Evolutionary conservation across 345 rosid genomes (phyloP), one percentile per base, ranked within the genome.

Genomic region (Noccaea caerulescens): DNA sequence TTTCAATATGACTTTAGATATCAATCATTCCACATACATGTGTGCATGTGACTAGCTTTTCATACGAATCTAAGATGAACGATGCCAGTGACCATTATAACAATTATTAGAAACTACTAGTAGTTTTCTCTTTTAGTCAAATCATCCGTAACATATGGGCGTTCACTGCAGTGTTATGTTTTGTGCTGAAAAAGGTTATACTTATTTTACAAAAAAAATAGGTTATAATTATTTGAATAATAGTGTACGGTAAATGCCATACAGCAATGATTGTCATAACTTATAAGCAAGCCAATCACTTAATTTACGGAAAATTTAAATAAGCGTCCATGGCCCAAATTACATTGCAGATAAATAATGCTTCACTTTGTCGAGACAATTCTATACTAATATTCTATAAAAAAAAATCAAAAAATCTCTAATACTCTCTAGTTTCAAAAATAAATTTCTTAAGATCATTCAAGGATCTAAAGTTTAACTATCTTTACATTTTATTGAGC

Each of bases 11-110:
- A 60, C 57, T 59, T 66, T 34, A 36, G 13, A 12, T 13, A 41
- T 12, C 27, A 60, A 61, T 75, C 73, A 61, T 75, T 63, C 51
- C 14, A 68, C 36, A 11, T 43, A 68, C 69, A 54, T 75, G 73
- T 75, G 44, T 75, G 69, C 78, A 68, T 68, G 78, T 75, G 78
- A 75, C 42, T 49, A 61, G 25, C 64, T 75, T 75, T 75, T 44
- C 38, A 60, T 68, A 54, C 58, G 73, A 68, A 68, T 45, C 51
- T 45, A 73, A 58, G 32, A 58, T 73, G 47, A 58, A 66, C 18
- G n/a, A 59, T 33, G 45, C 20, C 78, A 45, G 73, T 75, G 73
- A 63, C 73, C 73, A 68, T 10, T 43, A 67, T 52, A 50, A 53
- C 69, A 58, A 58, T 58, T 50, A 66, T 51, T 74, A 51, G 3